Conservation (phyloP, 2,329 filamentous ascomycete species). For the Gliomastix tumulicola region DNA sequence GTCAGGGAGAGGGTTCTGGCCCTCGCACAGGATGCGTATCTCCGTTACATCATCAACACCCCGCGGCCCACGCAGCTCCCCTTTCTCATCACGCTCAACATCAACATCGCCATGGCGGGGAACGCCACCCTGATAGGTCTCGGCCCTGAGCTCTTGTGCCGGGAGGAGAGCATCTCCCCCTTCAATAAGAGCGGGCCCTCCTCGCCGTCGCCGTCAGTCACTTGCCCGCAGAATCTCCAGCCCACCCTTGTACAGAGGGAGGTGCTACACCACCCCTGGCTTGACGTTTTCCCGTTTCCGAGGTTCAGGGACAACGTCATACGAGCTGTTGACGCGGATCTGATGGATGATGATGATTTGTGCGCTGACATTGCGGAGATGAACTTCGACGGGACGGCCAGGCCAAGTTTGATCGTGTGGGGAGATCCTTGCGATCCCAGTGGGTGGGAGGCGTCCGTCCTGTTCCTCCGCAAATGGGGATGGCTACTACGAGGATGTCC, state of each 20-base stretch:
- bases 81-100: conserved; percentile 6
- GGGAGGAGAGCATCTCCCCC: neutral
- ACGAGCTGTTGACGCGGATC: conserved; percentile 2
- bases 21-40: neutral
- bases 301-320: conserved; percentile 23
- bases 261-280: conserved; percentile 23
- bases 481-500: conserved; percentile 25
- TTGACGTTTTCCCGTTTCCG: conserved; percentile 25
- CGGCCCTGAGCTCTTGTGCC: neutral
- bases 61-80: conserved; percentile 1
- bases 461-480: conserved; percentile 35
- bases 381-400: neutral
- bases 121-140: conserved; percentile 2
- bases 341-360: conserved; percentile 10
- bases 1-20: neutral
- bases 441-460: conserved; percentile 37
- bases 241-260: neutral
- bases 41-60: neutral
- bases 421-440: conserved; percentile 33
- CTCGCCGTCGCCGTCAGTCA: neutral
- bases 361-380: neutral
- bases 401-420: conserved; percentile 33
- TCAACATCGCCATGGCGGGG: conserved; percentile 3
- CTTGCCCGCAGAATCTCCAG: neutral
- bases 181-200: neutral